Conservation (phyloP, 2,329 filamentous ascomycete genomes). For the Colletotrichum euphorbiae region DNA sequence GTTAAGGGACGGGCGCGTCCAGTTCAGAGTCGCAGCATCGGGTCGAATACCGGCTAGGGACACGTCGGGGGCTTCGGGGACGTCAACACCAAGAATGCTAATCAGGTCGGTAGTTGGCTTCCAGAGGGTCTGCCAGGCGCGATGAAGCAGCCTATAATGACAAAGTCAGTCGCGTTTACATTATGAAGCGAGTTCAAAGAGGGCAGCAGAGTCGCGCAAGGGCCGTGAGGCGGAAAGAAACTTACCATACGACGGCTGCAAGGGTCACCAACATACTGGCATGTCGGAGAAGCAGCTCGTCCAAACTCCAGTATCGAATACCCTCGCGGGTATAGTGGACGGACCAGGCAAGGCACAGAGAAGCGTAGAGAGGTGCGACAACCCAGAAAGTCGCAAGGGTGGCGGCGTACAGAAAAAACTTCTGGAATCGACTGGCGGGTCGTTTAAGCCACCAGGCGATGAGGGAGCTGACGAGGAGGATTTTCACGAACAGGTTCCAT, state of each 20-base stretch:
- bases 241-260: constrained; percentile 66
- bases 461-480: constrained; percentile 41
- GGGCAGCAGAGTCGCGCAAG: constrained; percentile 15
- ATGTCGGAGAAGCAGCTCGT: constrained; percentile 60
- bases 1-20: constrained; percentile 78
- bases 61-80: constrained; percentile 88
- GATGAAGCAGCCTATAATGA: constrained; percentile 78
- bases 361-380: constrained; percentile 38
- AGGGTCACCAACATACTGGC: constrained; percentile 67
- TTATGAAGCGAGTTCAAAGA: neutral
- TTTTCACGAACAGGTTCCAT: constrained; percentile 41
- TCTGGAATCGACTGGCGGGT: constrained; percentile 35
- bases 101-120: constrained; percentile 94
- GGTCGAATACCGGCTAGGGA: constrained; percentile 90
- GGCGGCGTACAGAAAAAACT: constrained; percentile 33
- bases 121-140: constrained; percentile 88
- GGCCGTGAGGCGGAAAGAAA: constrained; percentile 36
- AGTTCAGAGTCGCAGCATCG: constrained; percentile 89
- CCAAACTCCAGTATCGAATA: constrained; percentile 52
- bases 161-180: constrained; percentile 13
- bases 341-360: constrained; percentile 35
- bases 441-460: constrained; percentile 41
- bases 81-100: constrained; percentile 90
- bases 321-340: constrained; percentile 39
- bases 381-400: constrained; percentile 39